Evolutionary conservation across 768 basidiomycete species (phyloP), one percentile per base, ranked within the genome.

Genomic region (Mycena filopes): DNA sequence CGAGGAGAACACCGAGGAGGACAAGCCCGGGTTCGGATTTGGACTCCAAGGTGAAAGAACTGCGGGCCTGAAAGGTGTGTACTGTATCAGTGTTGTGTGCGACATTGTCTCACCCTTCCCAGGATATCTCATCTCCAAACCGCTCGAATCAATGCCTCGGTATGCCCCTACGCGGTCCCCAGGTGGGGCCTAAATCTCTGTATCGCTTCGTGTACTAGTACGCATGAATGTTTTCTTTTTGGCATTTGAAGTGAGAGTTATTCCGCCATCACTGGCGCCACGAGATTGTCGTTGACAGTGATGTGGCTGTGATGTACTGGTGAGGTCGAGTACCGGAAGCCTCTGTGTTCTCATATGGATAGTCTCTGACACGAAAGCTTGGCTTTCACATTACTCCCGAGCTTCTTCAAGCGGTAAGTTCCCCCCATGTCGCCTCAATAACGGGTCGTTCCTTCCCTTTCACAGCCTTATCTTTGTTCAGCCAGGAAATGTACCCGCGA

Each of bases 11-110:
- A 45, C 67, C 31, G 40, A 26, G 15, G 56, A 63, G 36, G 47
- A 28, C 20, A 45, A 47, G 26, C 16, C 25, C 55, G 87, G 89
- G 12, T 86, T 87, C 66, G 92, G 93, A 25, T 95, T 95, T 71
- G 92, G 92, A 46, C 82, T 88, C 62, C 89, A 91, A 71, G 92
- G 87, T 6, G 90, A 94, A 78, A 92, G 91, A 77, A 84, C 85
- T 56, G 91, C 90, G 8, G 88, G 82, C 12, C 76, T 87, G 71
- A 86, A 81, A 72, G 91, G 91, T 78, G 23, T 72, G 43, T 20
- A 16, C 75, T 63, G 66, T 43, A n/a, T n/a, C n/a, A n/a, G n/a
- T n/a, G n/a, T 41, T 71, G 21, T 60, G 29, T 62, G 18, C 40
- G 1, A 9, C 9, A 38, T 10, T 13, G 43, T 45, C 26, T 29